Percentiles rank a stretch among this genome's conserved stretches.
phyloP scores from a whole-genome alignment of 495 filamentous ascomycete genomes.

The Penicillium parvum region DNA sequence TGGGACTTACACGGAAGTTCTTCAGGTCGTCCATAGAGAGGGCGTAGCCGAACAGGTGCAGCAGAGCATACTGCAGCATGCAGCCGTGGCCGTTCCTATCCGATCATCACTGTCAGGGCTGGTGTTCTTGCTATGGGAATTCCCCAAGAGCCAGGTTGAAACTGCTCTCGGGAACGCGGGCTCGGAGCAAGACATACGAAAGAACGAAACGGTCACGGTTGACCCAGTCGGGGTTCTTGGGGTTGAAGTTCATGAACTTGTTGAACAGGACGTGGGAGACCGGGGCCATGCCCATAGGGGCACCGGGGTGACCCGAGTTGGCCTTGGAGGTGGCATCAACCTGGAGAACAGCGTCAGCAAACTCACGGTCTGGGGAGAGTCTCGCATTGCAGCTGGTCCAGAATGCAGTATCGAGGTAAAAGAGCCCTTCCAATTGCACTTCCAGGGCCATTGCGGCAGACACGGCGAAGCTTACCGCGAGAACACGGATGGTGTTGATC shows the following conservation, averaged over 20 bases:
- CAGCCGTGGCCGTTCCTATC: conserved; percentile 94
- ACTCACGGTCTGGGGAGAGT: background rate
- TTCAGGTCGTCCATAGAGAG: conserved; percentile 87
- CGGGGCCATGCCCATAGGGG: conserved; percentile 99
- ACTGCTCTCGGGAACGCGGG: background rate
- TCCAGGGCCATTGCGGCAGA: conserved; percentile 7
- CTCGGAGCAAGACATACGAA: conserved; percentile 66
- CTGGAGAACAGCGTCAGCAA: conserved; percentile 42
- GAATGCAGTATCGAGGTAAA: background rate
- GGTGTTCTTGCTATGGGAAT: background rate
- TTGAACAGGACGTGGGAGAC: conserved; percentile 97
- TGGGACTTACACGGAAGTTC: conserved; percentile 79
- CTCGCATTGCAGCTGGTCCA: background rate
- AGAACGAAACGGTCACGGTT: conserved; percentile 98
- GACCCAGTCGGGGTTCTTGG: conserved; percentile 93
- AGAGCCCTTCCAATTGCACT: conserved; percentile 4
- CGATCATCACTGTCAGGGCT: conserved; percentile 6
- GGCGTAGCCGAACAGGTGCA: conserved; percentile 92
- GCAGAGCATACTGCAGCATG: conserved; percentile 98
- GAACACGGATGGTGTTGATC: conserved; percentile 95
- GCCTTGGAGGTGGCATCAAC: conserved; percentile 95
- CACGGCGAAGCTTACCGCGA: conserved; percentile 62
- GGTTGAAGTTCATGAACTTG: conserved; percentile 99
- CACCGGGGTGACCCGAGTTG: conserved; percentile 98
- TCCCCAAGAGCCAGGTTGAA: background rate